These are phyloP conservation scores for Chrysoporthe cubensis DNA, from an alignment of 2,329 filamentous ascomycete genomes.

Conservation along the genomic window DNA sequence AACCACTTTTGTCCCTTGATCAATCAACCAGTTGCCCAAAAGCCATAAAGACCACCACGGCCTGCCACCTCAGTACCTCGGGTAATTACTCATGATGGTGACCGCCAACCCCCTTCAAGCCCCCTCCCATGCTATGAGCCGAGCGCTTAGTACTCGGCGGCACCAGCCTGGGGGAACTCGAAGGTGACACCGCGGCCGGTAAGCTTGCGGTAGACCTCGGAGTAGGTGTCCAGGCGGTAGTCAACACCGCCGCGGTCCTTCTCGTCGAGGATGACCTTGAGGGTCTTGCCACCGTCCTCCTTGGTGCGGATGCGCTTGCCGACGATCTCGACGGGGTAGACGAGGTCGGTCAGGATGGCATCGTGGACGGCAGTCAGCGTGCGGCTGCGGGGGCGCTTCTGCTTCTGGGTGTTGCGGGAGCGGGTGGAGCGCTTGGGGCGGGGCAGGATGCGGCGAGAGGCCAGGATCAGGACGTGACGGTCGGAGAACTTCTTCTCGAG, in stretches of 20 bases:
- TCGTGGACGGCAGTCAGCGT: conserved; percentile 99
- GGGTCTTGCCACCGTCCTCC: conserved; percentile 96
- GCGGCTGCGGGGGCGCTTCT: conserved; percentile 98
- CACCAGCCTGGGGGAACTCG: conserved; percentile 90
- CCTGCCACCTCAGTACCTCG: conserved; percentile 12
- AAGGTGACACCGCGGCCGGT: conserved; percentile 97
- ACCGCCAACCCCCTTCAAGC: background rate
- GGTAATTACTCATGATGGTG: conserved; percentile 17
- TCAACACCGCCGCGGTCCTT: conserved; percentile 99
- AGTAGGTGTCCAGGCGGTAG: conserved; percentile 99
- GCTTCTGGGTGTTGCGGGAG: conserved; percentile 93
- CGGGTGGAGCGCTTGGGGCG: conserved; percentile 98
- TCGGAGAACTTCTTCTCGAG: conserved; percentile 99
- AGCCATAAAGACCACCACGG: conserved; percentile 13
- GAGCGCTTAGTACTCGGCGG: conserved; percentile 75
- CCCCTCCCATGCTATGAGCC: background rate
- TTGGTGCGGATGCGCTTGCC: conserved; percentile 98
- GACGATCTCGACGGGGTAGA: conserved; percentile 99
- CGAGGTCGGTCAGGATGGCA: conserved; percentile 94
- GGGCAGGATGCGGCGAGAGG: conserved; percentile 97
- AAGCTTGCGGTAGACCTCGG: conserved; percentile 97
- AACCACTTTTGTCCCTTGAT: conserved; percentile 25
- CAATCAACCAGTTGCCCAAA: conserved; percentile 25
- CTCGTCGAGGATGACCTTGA: conserved; percentile 99
- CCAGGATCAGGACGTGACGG: conserved; percentile 98